Evolutionary conservation across 495 filamentous ascomycete species (phyloP).

Genomic region (Durotheca rogersii): DNA sequence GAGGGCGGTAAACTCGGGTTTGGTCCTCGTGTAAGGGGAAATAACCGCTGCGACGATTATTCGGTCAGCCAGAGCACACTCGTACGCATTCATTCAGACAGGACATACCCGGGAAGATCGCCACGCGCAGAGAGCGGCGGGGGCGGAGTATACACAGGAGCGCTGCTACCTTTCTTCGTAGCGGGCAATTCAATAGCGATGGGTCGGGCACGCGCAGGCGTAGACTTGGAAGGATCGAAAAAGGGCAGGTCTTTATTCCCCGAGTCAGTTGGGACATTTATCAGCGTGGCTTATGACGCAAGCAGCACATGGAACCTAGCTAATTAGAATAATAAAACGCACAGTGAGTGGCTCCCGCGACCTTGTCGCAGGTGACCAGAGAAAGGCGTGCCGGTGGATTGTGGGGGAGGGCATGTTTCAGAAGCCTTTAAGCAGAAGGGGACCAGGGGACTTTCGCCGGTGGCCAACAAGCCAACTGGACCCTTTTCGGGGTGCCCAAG

Average conservation of each 20-base stretch:
- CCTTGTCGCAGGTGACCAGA: too few relatives aligned
- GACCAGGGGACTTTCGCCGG: conserved; percentile 2
- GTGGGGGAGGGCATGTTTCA: conserved; percentile 14
- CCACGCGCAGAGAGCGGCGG: conserved; percentile 51
- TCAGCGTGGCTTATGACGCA: conserved; percentile 31
- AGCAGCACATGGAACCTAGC: too few relatives aligned
- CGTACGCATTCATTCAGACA: conserved; percentile 4
- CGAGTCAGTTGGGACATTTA: conserved; percentile 29
- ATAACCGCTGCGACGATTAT: conserved; percentile 42
- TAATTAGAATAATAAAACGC: conserved; percentile 13
- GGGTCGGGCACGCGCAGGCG: conserved; percentile 39
- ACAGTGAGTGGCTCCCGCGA: too few relatives aligned
- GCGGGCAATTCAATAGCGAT: conserved; percentile 49
- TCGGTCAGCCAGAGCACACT: background rate
- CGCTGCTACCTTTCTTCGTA: conserved; percentile 33
- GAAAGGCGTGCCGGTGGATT: background rate
- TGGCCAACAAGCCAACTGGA: too few relatives aligned
- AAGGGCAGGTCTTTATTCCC: conserved; percentile 26
- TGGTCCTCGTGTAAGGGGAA: conserved; percentile 54
- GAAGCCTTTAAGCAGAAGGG: background rate
- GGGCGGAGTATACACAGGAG: conserved; percentile 41
- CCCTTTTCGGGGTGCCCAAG: too few relatives aligned
- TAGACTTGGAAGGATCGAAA: conserved; percentile 27
- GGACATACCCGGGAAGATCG: conserved; percentile 52
- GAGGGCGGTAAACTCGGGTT: conserved; percentile 38